Evolutionary conservation across 805 yeast genomes (phyloP), one percentile per base, ranked within the genome.

Genomic region (Lachancea mirantina): DNA sequence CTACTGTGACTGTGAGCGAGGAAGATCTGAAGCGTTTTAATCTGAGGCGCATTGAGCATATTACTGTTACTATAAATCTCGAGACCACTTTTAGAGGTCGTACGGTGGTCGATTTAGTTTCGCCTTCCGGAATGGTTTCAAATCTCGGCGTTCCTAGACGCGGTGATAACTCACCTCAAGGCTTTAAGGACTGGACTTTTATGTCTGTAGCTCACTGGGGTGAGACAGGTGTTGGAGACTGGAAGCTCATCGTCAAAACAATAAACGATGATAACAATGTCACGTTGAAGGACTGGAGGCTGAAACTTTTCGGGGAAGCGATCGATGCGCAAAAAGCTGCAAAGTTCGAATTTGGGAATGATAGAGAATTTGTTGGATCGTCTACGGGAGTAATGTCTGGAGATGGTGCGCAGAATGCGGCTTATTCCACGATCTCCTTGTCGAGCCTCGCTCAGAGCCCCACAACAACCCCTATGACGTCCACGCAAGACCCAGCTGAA

Each of bases 161-260:
- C 5, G 44, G 59, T 13, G 98, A 92, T 56, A 42, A 36, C 6
- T 65, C 76, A 5, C 41, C 45, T 2, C 63, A 53, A 1, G 95
- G 95, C 0, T 81, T 84, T 43, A 46, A 53, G 4, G 67, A 81
- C 45, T 92, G 98, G 98, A 82, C 84, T 1, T 92, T 92, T 52
- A 84, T 88, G 84, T 73, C 89, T 8, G 97, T 92, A n/a, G 96
- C 95, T 1, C 97, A 92, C 55, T 92, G 97, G 96, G 96, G 96
- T 23, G 96, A 89, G 55, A 88, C 80, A 46, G 89, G 88, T 2
- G 58, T 59, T 16, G 99, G 99, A 8, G 74, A 70, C 4, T 92
- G 98, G 98, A 74, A 59, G 22, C 47, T 92, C 13, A 74, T 68
- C 42, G 88, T 88, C 2, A 49, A 55, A n/a, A 69, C 72, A 30